Percentiles rank a stretch among this genome's conserved stretches.
Evolutionary conservation across 2,329 filamentous ascomycete genomes (phyloP).

Genomic region (Claviceps spartinae): DNA sequence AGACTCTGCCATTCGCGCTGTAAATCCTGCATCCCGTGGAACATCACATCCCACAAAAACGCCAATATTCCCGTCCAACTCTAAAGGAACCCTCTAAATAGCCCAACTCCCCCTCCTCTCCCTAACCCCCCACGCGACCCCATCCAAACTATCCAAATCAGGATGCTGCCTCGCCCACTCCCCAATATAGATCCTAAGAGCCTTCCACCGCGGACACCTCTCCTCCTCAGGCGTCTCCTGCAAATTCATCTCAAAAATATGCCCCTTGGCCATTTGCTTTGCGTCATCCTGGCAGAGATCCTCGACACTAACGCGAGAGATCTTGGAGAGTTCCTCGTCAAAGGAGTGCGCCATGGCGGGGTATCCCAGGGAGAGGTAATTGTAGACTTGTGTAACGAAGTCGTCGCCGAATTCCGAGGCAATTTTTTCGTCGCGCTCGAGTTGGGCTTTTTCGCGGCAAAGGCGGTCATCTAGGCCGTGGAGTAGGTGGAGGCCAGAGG

Average conservation of each 20-base stretch:
- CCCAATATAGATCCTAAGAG: slow-evolving; percentile 66
- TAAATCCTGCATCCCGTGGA: too few species aligned
- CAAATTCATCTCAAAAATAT: slow-evolving; percentile 48
- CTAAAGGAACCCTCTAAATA: slow-evolving; percentile 26
- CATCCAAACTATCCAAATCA: slow-evolving; percentile 46
- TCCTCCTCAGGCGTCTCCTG: slow-evolving; percentile 29
- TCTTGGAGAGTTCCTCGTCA: slow-evolving; percentile 74
- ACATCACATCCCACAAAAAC: too few species aligned
- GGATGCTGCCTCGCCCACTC: slow-evolving; percentile 89
- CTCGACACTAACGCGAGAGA: slow-evolving; percentile 53
- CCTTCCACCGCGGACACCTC: slow-evolving; percentile 64
- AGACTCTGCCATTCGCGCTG: too few species aligned
- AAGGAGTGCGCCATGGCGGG: slow-evolving; percentile 71
- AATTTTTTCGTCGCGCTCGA: slow-evolving; percentile 40
- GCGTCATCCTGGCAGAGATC: slow-evolving; percentile 63
- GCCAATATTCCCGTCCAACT: too few species aligned
- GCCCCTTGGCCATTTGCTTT: slow-evolving; percentile 48
- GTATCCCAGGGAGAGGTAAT: slow-evolving; percentile 88
- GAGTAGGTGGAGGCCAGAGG: slow-evolving; percentile 30
- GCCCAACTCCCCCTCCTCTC: slow-evolving; percentile 62
- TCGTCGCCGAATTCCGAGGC: slow-evolving; percentile 60
- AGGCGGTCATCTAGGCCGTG: slow-evolving; percentile 38
- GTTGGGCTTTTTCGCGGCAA: slow-evolving; percentile 33
- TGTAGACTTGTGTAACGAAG: slow-evolving; percentile 93
- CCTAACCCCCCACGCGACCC: slow-evolving; percentile 53